phyloP scores from a whole-genome alignment of 768 basidiomycete genomes.

The Leucocoprinus birnbaumii region DNA sequence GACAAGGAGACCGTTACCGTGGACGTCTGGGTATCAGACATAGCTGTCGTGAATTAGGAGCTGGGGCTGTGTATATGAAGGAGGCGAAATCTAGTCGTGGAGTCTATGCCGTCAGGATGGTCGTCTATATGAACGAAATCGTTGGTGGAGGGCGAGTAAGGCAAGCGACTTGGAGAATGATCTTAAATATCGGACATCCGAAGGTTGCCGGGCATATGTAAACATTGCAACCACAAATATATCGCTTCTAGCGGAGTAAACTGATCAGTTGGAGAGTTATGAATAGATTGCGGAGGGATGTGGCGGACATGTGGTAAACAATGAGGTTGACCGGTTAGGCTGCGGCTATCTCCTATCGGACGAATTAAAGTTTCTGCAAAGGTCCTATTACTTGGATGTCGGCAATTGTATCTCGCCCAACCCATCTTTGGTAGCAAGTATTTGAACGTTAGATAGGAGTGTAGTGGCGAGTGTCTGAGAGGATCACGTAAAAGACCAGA shows the following conservation, averaged over 20 bases:
- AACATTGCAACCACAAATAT: slow-evolving; percentile 1
- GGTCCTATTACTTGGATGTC: background rate
- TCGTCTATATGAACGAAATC: slow-evolving; percentile 3
- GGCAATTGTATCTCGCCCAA: too few relatives aligned
- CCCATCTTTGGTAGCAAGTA: too few relatives aligned
- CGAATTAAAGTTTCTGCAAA: background rate
- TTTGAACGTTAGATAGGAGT: too few relatives aligned
- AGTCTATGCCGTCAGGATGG: background rate
- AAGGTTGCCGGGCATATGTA: slow-evolving; percentile 1
- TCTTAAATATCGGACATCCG: background rate
- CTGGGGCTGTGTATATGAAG: background rate
- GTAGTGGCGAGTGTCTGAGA: too few relatives aligned
- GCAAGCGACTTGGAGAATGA: background rate
- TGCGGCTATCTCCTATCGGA: background rate
- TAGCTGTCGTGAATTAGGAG: background rate
- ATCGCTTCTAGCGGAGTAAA: background rate
- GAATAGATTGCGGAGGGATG: slow-evolving; percentile 8
- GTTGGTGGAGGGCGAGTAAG: background rate
- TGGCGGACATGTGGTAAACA: slow-evolving; percentile 3
- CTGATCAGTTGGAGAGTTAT: slow-evolving; percentile 5
- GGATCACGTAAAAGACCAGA: background rate
- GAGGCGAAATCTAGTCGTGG: background rate
- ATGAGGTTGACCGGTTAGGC: slow-evolving; percentile 2
- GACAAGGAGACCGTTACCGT: background rate
- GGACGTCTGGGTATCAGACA: background rate